phyloP scores from a whole-genome alignment of 352 stramenopile species.

The Globisporangium polare region DNA sequence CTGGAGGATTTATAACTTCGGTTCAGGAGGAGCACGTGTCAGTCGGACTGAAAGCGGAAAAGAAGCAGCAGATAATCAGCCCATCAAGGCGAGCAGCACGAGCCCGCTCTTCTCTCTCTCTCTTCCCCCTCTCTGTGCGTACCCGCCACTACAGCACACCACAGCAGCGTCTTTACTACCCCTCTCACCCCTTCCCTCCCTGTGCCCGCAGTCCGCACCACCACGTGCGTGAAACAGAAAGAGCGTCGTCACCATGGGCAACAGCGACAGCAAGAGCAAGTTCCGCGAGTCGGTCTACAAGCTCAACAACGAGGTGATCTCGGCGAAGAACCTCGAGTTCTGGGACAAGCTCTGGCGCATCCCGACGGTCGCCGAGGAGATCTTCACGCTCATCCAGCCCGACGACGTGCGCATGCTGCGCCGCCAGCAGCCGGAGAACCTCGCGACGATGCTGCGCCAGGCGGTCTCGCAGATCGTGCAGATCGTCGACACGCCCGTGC shows the following conservation, averaged over 20 bases:
- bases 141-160: not conserved
- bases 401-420: slow-evolving; percentile 87
- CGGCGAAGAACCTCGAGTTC: slow-evolving; percentile 85
- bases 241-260: slow-evolving; percentile 79
- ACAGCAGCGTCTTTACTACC: no score
- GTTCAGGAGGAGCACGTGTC: no score
- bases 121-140: slow-evolving; percentile 1
- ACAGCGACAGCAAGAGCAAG: slow-evolving; percentile 90
- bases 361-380: slow-evolving; percentile 83
- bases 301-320: slow-evolving; percentile 87
- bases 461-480: slow-evolving; percentile 80
- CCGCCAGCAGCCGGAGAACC: slow-evolving; percentile 75
- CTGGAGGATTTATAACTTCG: no score
- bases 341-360: slow-evolving; percentile 90
- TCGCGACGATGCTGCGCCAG: slow-evolving; percentile 80
- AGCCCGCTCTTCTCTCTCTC: not conserved
- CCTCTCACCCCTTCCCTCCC: no score
- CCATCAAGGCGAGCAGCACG: not conserved
- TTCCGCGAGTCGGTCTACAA: slow-evolving; percentile 91
- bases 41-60: not conserved
- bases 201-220: not conserved
- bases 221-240: not conserved
- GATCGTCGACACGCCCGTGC: slow-evolving; percentile 84
- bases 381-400: slow-evolving; percentile 88
- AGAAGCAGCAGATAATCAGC: not conserved